These are phyloP conservation scores for Colletotrichum noveboracense DNA, from an alignment of 2,329 filamentous ascomycete genomes.

Conservation along the genomic window DNA sequence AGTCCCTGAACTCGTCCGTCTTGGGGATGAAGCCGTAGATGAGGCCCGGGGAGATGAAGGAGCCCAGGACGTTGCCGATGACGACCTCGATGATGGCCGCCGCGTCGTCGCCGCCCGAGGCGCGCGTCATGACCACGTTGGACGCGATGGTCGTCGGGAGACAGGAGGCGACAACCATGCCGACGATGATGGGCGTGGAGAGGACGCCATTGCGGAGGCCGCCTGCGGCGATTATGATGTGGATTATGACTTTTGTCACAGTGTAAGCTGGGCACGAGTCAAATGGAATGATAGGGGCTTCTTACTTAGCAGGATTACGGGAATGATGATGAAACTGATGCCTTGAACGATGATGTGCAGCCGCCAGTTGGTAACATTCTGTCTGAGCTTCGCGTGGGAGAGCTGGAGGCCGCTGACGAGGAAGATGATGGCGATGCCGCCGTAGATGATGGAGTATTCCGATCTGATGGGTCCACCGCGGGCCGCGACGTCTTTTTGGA, in stretches of 20 bases:
- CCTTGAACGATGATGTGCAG: slow-evolving; percentile 71
- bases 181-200: slow-evolving; percentile 68
- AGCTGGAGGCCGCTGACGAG: slow-evolving; percentile 74
- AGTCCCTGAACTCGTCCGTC: slow-evolving; percentile 56
- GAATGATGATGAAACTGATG: slow-evolving; percentile 71
- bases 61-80: slow-evolving; percentile 71
- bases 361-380: slow-evolving; percentile 70
- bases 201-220: slow-evolving; percentile 59
- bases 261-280: background rate
- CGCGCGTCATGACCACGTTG: slow-evolving; percentile 76
- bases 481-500: slow-evolving; percentile 47
- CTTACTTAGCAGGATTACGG: slow-evolving; percentile 63
- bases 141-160: slow-evolving; percentile 76
- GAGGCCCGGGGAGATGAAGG: slow-evolving; percentile 70
- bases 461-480: slow-evolving; percentile 55
- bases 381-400: slow-evolving; percentile 62
- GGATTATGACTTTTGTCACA: slow-evolving; percentile 42
- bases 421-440: slow-evolving; percentile 73
- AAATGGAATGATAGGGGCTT: too few relatives aligned
- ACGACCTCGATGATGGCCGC: slow-evolving; percentile 72
- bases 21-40: slow-evolving; percentile 65
- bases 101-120: slow-evolving; percentile 70
- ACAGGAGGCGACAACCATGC: slow-evolving; percentile 70
- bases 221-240: slow-evolving; percentile 52
- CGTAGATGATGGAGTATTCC: slow-evolving; percentile 69